Percentiles rank a stretch among this genome's conserved stretches.
Conservation (phyloP, 805 yeast genomes). For the Saturnispora saitoi region DNA sequence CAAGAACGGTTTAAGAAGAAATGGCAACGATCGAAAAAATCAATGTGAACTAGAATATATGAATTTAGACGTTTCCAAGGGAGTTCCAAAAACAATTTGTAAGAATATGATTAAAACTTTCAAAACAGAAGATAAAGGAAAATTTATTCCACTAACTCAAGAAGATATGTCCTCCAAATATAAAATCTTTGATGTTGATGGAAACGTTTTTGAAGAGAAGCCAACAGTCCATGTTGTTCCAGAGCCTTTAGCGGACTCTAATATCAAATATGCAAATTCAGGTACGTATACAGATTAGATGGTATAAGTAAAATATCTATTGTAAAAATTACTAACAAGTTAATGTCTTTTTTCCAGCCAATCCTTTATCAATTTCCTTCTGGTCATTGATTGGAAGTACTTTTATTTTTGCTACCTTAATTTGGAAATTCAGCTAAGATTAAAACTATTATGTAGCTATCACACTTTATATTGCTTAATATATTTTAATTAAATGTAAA, state of each 20-base stretch:
- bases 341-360: neutral
- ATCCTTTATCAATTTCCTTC: neutral
- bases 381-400: slow-evolving; percentile 1
- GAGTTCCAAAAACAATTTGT: slow-evolving; percentile 38
- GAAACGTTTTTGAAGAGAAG: slow-evolving; percentile 23
- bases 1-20: neutral
- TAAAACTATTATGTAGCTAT: neutral
- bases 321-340: neutral
- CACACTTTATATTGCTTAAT: neutral
- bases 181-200: slow-evolving; percentile 37
- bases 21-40: slow-evolving; percentile 8
- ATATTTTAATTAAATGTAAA: neutral
- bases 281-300: neutral
- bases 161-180: slow-evolving; percentile 34
- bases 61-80: slow-evolving; percentile 34
- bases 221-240: slow-evolving; percentile 23
- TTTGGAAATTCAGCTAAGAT: slow-evolving; percentile 1
- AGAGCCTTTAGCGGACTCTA: slow-evolving; percentile 15
- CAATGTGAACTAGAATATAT: slow-evolving; percentile 34
- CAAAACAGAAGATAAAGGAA: slow-evolving; percentile 32
- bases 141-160: slow-evolving; percentile 36
- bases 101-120: slow-evolving; percentile 8
- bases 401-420: neutral
- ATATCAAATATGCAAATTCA: neutral
- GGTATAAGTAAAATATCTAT: neutral